Conservation (phyloP, 2,329 filamentous ascomycete species). For the Ophiognomonia clavigignenti-juglandacearum region DNA sequence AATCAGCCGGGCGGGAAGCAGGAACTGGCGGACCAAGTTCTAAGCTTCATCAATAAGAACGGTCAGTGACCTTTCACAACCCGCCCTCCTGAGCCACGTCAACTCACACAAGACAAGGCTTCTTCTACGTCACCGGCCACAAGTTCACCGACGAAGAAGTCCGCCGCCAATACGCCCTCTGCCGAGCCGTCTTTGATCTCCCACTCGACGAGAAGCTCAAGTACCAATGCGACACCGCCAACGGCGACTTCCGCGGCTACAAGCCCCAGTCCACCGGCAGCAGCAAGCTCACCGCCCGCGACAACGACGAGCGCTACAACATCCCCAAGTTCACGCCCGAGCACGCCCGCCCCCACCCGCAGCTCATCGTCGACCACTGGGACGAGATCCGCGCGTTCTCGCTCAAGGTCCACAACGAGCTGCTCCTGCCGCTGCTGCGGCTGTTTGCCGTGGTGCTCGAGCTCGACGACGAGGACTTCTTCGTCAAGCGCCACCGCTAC, state of each 20-base stretch:
- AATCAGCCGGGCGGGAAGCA: conserved; percentile 19
- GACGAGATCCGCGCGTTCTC: conserved; percentile 23
- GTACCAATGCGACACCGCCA: conserved; percentile 23
- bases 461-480: conserved; percentile 23
- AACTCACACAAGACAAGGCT: conserved; percentile 13
- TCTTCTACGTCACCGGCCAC: conserved; percentile 23
- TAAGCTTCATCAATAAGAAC: conserved; percentile 23
- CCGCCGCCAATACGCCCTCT: conserved; percentile 9
- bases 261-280: conserved; percentile 21
- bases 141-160: conserved; percentile 11
- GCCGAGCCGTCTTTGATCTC: conserved; percentile 11
- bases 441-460: conserved; percentile 21
- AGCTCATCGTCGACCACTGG: conserved; percentile 21
- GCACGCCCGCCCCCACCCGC: conserved; percentile 19
- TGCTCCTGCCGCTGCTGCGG: conserved; percentile 18
- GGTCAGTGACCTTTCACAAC: conserved; percentile 2
- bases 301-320: conserved; percentile 23
- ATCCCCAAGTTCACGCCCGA: conserved; percentile 23
- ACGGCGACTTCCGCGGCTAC: conserved; percentile 25
- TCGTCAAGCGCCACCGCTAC: conserved; percentile 22
- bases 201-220: conserved; percentile 14
- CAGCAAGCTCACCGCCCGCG: conserved; percentile 17
- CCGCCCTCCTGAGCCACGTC: not conserved
- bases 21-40: conserved; percentile 19
- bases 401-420: conserved; percentile 12